A percentile compares a stretch with the other conserved stretches of the same genome.
phyloP scores from a whole-genome alignment of 768 basidiomycete genomes.

The Dendrothele bispora region DNA sequence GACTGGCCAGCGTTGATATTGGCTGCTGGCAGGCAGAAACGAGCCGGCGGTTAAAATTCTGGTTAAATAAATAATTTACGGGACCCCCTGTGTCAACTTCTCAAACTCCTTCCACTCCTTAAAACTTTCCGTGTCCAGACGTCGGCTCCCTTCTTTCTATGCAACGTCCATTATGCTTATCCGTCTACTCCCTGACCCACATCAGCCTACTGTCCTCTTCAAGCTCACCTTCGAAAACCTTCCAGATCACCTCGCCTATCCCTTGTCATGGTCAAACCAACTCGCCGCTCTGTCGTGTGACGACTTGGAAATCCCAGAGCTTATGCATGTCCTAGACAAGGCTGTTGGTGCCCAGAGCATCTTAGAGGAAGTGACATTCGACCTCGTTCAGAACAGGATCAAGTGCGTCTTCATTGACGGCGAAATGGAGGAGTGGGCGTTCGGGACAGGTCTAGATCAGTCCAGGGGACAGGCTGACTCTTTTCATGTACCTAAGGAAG shows the following conservation, averaged over 20 bases:
- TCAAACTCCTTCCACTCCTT: not conserved
- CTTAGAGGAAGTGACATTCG: conserved; percentile 61
- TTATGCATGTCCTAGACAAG: conserved; percentile 60
- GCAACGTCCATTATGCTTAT: conserved; percentile 47
- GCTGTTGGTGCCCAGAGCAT: conserved; percentile 56
- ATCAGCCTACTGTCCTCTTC: conserved; percentile 58
- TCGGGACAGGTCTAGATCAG: conserved; percentile 17
- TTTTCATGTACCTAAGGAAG: no score
- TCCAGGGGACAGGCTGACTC: not conserved
- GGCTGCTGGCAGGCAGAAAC: no score
- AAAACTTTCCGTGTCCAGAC: no score
- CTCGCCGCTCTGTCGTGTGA: conserved; percentile 50
- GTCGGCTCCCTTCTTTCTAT: not conserved
- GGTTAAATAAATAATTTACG: no score
- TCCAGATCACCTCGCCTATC: conserved; percentile 40
- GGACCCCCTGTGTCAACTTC: no score
- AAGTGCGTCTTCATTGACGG: conserved; percentile 62
- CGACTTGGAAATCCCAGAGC: conserved; percentile 51
- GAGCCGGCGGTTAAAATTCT: no score
- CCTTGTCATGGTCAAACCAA: conserved; percentile 55
- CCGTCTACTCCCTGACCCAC: conserved; percentile 45
- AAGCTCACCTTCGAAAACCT: conserved; percentile 51
- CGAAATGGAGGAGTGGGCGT: conserved; percentile 45
- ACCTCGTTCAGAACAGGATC: conserved; percentile 47
- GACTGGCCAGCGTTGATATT: no score